A percentile compares a stretch with the other conserved stretches of the same genome.
Evolutionary conservation across 352 stramenopile genomes (phyloP).

Genomic region (Phytophthora pisi): DNA sequence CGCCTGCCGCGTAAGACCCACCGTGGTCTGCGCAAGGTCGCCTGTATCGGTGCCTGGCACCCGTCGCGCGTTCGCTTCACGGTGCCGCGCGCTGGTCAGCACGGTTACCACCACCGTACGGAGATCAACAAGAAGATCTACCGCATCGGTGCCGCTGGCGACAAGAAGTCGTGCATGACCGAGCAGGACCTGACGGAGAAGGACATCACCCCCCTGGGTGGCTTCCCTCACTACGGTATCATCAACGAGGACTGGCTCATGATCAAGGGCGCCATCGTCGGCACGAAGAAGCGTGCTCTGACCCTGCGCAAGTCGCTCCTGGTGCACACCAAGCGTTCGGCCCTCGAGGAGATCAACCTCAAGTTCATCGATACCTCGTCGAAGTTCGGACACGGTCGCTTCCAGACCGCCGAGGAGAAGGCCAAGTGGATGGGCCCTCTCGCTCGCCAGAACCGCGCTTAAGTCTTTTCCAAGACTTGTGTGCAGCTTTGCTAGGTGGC

Average conservation of each 20-base stretch:
- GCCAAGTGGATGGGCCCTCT: conserved; percentile 98
- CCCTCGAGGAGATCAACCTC: conserved; percentile 97
- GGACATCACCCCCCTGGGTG: conserved; percentile 99
- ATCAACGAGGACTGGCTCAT: conserved; percentile 99
- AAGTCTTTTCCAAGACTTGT: conserved; percentile 44
- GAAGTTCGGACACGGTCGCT: conserved; percentile 99
- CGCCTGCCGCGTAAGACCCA: conserved; percentile 99
- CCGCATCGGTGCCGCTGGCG: conserved; percentile 94
- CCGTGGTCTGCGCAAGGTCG: conserved; percentile 99
- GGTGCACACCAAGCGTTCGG: conserved; percentile 96
- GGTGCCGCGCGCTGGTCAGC: conserved; percentile 99
- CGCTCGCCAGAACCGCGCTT: conserved; percentile 91
- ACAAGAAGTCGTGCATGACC: conserved; percentile 97
- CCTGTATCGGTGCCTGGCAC: conserved; percentile 99
- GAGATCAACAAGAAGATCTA: conserved; percentile 99
- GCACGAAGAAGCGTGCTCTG: conserved; percentile 98
- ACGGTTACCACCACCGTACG: conserved; percentile 99
- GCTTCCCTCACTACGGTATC: conserved; percentile 99
- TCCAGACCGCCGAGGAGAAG: conserved; percentile 99
- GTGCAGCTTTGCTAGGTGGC: conserved; percentile 19
- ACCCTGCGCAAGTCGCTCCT: conserved; percentile 99
- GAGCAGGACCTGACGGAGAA: conserved; percentile 99
- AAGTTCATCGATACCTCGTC: conserved; percentile 97
- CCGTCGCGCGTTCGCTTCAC: conserved; percentile 98
- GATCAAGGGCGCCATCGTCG: conserved; percentile 98